Base-by-base conservation (phyloP, 108 stramenopile genomes). In the Conticribra guillardii region DNA sequence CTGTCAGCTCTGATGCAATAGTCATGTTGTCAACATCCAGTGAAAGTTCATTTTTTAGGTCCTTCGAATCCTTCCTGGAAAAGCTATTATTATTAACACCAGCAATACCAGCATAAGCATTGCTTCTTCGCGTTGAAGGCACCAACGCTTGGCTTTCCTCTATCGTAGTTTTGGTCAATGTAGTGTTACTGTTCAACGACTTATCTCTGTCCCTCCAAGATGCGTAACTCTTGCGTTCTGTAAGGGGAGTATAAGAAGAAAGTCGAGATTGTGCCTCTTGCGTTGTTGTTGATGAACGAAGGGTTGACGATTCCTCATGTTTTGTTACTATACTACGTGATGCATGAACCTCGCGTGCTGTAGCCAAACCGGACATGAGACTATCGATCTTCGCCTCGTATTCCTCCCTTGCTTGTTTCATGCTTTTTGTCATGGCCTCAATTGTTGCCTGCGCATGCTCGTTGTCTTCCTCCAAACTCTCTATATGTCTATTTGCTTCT, bases 21-120 rank as follows among this genome's bases (percentile, higher is more conserved):
- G 76, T 79, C 77, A 79, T 79, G 51, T 71, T 67, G 9, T 79
- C 77, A 58, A 79, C 45, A 54, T 79, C 77, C 27, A 79, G 63
- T 19, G 77, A 60, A 22, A 79, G 53, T 37, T 26, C 56, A 17
- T 37, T 69, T 46, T 66, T 69, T 18, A 49, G 45, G 24, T 58
- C 69, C 48, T 30, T 67, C 30, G 49, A 23, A 47, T 64, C 65
- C 28, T 49, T 60, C n/a, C n/a, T n/a, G n/a, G n/a, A n/a, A n/a
- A n/a, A n/a, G n/a, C n/a, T n/a, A n/a, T n/a, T n/a, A n/a, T n/a
- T n/a, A n/a, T n/a, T n/a, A n/a, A n/a, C n/a, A n/a, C n/a, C n/a
- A n/a, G n/a, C n/a, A n/a, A 30, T 45, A 19, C 31, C 33, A 34
- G 26, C 63, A 50, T 29, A 64, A 32, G 29, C 32, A 21, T 49